Evolutionary conservation across 441 rosid species (phyloP), one percentile per base, ranked within the genome.

Genomic region (Adansonia grandidieri): DNA sequence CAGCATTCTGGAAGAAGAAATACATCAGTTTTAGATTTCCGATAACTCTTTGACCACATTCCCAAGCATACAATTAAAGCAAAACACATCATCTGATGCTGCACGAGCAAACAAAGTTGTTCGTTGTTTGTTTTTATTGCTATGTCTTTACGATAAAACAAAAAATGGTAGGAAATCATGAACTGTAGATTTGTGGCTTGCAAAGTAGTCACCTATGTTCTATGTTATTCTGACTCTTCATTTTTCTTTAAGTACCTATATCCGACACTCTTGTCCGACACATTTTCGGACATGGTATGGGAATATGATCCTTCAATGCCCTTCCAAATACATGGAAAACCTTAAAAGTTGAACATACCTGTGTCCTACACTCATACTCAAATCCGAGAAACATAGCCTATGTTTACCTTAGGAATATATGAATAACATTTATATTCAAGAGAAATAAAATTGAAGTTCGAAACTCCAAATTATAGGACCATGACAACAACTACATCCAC

Each of bases 1-100:
- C 69, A 9, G 87, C 84, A 88, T 84, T 90, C 99, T 96, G 90
- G 74, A 75, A 37, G 62, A 76, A 72, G 51, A 78, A 60, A 60
- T 40, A 20, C 13, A 40, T 73, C 42, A 73, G 44, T 14, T 42
- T 4, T 42, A 42, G 2, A 57, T 57, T 57, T 65, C 60, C 68
- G 67, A 13, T 11, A 9, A 42, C 28, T 64, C 20, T 66, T 42
- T 42, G 28, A 40, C 14, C 15, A 15, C 70, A 64, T n/a, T 48
- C 40, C 42, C 2, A 20, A 65, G 63, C 73, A 74, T 14, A 70
- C 45, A 28, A 79, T 61, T 64, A 40, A 51, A 24, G 56, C 37
- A 53, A 73, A 68, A 71, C 20, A 51, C 61, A 4, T 72, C 45
- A 80, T 40, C 13, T 64, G 19, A 48, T 14, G 37, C 71, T 58